Evolutionary conservation across 768 basidiomycete genomes (phyloP), one percentile per base, ranked within the genome.

Genomic region (Dacryopinax spathularia): DNA sequence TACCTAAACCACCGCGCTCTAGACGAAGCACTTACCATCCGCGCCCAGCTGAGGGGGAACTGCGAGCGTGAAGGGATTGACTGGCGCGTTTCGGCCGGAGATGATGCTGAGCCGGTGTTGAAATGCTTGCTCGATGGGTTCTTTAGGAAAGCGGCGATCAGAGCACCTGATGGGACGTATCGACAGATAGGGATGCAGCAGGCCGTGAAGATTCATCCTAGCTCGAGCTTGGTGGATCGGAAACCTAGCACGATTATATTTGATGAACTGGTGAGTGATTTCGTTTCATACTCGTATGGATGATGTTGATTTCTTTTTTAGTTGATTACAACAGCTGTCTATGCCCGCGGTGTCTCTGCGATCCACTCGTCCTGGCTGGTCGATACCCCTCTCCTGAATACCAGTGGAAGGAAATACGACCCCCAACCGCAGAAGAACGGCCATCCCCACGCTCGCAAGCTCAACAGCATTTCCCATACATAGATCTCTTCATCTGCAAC

Each of bases 171-270:
- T 74, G 90, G 90, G 60, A 81, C 82, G 33, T 99, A 97, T 66
- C 68, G 72, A 22, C 77, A 95, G 86, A 71, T 89, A 83, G 71
- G 73, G 27, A 75, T 75, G 2, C 68, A 67, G 43, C 66, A 73
- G 71, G 77, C 77, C 67, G 67, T 98, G 64, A 95, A 94, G 72
- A 88, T 99, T 22, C 92, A 98, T 70, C 96, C 95, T 0, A 82
- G 88, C 33, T 97, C 94, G 33, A 80, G 83, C 2, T 71, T 98
- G 69, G 82, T 81, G 68, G 86, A 88, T 67, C 91, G 88, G 70
- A 90, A 89, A 71, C 82, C 85, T 0, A 85, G 85, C 0, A 91
- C 87, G 4, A 91, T 99, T 66, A 81, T 99, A 35, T 99, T 89
- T 71, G 88, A 95, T 72, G 96, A 99, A 71, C 75, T 99, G 71